These are phyloP conservation scores for Starmerella bombicola DNA, from an alignment of 805 yeast genomes.

Conservation along the genomic window DNA sequence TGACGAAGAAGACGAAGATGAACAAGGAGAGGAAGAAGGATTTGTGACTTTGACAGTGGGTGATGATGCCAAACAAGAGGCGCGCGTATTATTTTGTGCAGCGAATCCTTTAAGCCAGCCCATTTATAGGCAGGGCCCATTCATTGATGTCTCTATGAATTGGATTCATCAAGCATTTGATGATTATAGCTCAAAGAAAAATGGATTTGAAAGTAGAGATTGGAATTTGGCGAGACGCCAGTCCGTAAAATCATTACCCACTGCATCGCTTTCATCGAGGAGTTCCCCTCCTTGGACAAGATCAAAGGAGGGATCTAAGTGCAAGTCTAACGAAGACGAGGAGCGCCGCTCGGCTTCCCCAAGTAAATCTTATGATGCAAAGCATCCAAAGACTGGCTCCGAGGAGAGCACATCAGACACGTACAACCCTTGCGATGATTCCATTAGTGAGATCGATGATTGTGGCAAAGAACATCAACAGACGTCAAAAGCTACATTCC, in stretches of 20 bases:
- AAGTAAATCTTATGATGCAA: not conserved
- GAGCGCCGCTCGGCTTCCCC: not conserved
- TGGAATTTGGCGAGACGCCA: conserved; percentile 5
- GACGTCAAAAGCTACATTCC: conserved; percentile 10
- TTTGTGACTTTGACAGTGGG: conserved; percentile 6
- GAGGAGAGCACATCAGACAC: not conserved
- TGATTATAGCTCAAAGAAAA: conserved; percentile 18
- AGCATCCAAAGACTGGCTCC: not conserved
- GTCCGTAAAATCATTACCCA: not conserved
- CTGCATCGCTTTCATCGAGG: not conserved
- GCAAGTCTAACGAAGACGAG: not conserved
- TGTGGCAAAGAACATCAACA: not conserved
- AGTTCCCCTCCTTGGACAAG: not conserved
- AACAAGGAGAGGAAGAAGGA: not conserved
- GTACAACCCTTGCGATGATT: conserved; percentile 14
- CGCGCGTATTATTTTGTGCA: conserved; percentile 15
- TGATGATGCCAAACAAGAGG: not conserved
- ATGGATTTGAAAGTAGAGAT: conserved; percentile 21
- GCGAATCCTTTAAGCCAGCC: conserved; percentile 23
- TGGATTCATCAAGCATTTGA: conserved; percentile 23
- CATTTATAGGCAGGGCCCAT: conserved; percentile 23
- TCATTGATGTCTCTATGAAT: conserved; percentile 21
- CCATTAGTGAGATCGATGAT: not conserved
- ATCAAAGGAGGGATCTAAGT: not conserved
- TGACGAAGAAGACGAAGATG: not conserved